A percentile compares a stretch with the other conserved stretches of the same genome.
These are phyloP conservation scores for Serendipita sp. DNA, from an alignment of 768 basidiomycete genomes.

Conservation along the genomic window DNA sequence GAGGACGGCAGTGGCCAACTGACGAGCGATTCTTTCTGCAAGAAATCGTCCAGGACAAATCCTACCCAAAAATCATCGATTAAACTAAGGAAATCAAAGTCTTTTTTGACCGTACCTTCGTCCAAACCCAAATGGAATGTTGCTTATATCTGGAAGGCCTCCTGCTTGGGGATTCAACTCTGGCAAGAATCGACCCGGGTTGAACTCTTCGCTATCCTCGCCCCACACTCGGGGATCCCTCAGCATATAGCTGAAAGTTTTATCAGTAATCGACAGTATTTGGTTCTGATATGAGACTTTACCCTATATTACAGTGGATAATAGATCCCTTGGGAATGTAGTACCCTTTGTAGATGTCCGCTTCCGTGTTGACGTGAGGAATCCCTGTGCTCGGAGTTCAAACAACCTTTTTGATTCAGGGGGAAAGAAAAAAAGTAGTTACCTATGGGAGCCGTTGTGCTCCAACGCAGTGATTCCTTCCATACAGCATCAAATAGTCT, in stretches of 20 bases:
- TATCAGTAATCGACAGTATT: neutral
- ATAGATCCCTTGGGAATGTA: neutral
- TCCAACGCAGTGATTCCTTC: neutral
- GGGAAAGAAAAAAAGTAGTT: neutral
- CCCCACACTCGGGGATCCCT: neutral
- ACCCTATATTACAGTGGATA: neutral
- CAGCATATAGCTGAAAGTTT: neutral
- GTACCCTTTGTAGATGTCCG: neutral
- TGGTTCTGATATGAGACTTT: neutral
- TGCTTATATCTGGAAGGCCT: neutral
- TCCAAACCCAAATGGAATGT: neutral
- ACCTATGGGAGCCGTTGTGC: neutral
- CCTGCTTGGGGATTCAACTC: neutral
- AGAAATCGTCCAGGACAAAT: too few species aligned
- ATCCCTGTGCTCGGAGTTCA: neutral
- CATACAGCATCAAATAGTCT: neutral
- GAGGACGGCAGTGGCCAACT: too few species aligned
- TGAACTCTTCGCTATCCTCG: neutral
- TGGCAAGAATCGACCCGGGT: neutral
- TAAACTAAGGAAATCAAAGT: too few species aligned
- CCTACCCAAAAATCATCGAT: too few species aligned
- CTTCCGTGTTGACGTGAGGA: too few species aligned
- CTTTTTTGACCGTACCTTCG: neutral
- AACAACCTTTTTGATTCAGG: neutral
- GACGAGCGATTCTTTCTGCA: too few species aligned